Percentiles rank a stretch among this genome's conserved stretches.
These are phyloP conservation scores for Cercophora scortea DNA, from an alignment of 495 filamentous ascomycete genomes.

Conservation along the genomic window DNA sequence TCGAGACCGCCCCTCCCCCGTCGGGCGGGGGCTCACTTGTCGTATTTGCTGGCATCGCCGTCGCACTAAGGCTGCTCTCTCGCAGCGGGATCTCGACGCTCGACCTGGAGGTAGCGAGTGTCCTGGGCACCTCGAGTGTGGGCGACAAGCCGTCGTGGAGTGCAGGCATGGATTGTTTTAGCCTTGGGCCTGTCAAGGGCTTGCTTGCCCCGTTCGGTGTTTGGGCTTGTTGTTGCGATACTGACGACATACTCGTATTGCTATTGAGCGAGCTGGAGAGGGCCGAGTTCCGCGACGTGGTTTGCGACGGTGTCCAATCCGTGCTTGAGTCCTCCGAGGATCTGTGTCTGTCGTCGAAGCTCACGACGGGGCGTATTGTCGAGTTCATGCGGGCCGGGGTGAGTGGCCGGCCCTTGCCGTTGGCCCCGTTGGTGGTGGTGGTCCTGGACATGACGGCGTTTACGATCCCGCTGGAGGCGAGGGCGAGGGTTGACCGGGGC, in stretches of 20 bases:
- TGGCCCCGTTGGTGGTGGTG: slow-evolving; percentile 6
- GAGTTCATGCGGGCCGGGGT: slow-evolving; percentile 24
- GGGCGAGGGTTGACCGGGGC: slow-evolving; percentile 20
- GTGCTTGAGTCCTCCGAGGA: slow-evolving; percentile 21
- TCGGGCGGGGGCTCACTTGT: slow-evolving; percentile 6
- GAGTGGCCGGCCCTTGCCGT: slow-evolving; percentile 11
- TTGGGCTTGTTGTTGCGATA: slow-evolving; percentile 23
- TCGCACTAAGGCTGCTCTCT: slow-evolving; percentile 20
- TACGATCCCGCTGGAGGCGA: slow-evolving; percentile 25
- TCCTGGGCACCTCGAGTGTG: slow-evolving; percentile 5
- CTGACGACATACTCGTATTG: slow-evolving; percentile 30
- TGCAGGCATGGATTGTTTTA: slow-evolving; percentile 16
- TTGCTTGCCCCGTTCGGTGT: slow-evolving; percentile 15
- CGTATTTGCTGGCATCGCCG: slow-evolving; percentile 3
- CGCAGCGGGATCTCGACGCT: slow-evolving; percentile 19
- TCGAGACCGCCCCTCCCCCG: slow-evolving; percentile 23
- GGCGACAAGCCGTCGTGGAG: slow-evolving; percentile 7
- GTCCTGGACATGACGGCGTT: slow-evolving; percentile 27
- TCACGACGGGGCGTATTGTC: slow-evolving; percentile 40
- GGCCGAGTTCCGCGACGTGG: slow-evolving; percentile 30
- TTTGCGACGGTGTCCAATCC: slow-evolving; percentile 21
- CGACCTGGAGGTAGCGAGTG: neutral
- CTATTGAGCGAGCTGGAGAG: slow-evolving; percentile 42
- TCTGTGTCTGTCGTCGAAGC: slow-evolving; percentile 27
- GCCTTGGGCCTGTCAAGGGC: slow-evolving; percentile 13